Conservation (phyloP, 1,284 basidiomycete species). For the Jaminaea rosea region DNA sequence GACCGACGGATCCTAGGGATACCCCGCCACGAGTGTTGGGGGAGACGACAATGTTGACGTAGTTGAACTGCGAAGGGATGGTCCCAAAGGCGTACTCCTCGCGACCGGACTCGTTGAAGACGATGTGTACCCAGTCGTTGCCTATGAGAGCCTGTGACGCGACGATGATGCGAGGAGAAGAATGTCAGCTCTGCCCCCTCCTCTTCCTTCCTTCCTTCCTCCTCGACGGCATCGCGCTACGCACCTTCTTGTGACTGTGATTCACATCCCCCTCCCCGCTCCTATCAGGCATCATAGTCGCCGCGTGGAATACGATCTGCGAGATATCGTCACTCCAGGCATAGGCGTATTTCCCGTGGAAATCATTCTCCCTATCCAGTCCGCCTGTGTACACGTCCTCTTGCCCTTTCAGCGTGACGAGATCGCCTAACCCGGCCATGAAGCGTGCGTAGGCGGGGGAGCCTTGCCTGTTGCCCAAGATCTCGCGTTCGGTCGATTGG, state of each 20-base stretch:
- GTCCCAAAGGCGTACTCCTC: slow-evolving; percentile 75
- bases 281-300: slow-evolving; percentile 84
- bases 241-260: slow-evolving; percentile 33
- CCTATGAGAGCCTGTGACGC: slow-evolving; percentile 41
- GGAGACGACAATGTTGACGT: slow-evolving; percentile 85
- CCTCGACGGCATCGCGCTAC: too few species aligned
- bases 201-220: too few species aligned
- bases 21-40: slow-evolving; percentile 34
- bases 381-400: slow-evolving; percentile 86
- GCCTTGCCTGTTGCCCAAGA: slow-evolving; percentile 80
- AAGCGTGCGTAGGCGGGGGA: slow-evolving; percentile 91
- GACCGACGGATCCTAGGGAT: slow-evolving; percentile 34
- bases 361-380: slow-evolving; percentile 77
- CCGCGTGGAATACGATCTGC: slow-evolving; percentile 88
- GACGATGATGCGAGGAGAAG: too few species aligned
- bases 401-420: slow-evolving; percentile 75
- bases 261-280: slow-evolving; percentile 22
- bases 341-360: slow-evolving; percentile 57
- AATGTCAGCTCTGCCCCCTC: too few species aligned
- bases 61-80: slow-evolving; percentile 84
- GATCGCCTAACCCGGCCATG: slow-evolving; percentile 73
- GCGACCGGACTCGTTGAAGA: slow-evolving; percentile 74
- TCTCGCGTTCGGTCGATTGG: slow-evolving; percentile 74
- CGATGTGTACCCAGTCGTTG: slow-evolving; percentile 55
- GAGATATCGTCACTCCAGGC: slow-evolving; percentile 98